phyloP scores from a whole-genome alignment of 2,329 filamentous ascomycete genomes.

The Didymella pomorum region DNA sequence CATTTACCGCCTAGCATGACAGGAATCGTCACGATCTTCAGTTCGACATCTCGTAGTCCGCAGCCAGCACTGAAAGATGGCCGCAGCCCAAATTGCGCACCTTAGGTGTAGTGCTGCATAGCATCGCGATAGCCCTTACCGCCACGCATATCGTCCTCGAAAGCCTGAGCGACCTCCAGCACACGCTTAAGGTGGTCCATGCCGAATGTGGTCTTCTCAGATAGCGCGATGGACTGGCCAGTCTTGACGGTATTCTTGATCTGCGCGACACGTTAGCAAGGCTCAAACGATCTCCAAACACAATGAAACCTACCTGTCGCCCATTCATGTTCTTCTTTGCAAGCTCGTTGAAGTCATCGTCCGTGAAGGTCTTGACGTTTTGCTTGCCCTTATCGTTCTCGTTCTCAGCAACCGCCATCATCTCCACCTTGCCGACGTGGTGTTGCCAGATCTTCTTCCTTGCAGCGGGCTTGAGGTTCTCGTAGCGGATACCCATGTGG shows the following conservation, averaged over 20 bases:
- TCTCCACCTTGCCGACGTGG: conserved; percentile 77
- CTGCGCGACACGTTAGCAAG: conserved; percentile 54
- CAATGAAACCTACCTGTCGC: conserved; percentile 61
- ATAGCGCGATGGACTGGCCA: conserved; percentile 81
- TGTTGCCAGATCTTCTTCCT: conserved; percentile 83
- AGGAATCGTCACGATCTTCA: too few relatives aligned
- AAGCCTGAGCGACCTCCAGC: conserved; percentile 82
- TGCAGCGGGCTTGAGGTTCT: conserved; percentile 74
- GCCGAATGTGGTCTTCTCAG: conserved; percentile 72
- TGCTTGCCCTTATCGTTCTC: conserved; percentile 56
- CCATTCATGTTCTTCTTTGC: conserved; percentile 74
- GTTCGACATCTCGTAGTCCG: not conserved
- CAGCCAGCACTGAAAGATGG: not conserved
- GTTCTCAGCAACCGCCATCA: conserved; percentile 53
- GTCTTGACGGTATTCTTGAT: conserved; percentile 91
- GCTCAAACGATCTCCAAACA: not conserved
- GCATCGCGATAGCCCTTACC: conserved; percentile 82
- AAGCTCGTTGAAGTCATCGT: conserved; percentile 72
- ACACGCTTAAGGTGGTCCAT: conserved; percentile 85
- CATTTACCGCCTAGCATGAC: not conserved
- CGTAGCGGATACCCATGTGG: conserved; percentile 84
- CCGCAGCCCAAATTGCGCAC: not conserved
- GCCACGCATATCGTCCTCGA: conserved; percentile 83
- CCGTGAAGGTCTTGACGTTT: conserved; percentile 62
- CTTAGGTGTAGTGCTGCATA: conserved; percentile 78